Evolutionary conservation across 768 basidiomycete species (phyloP).

Genomic region (Podaxis sp.): DNA sequence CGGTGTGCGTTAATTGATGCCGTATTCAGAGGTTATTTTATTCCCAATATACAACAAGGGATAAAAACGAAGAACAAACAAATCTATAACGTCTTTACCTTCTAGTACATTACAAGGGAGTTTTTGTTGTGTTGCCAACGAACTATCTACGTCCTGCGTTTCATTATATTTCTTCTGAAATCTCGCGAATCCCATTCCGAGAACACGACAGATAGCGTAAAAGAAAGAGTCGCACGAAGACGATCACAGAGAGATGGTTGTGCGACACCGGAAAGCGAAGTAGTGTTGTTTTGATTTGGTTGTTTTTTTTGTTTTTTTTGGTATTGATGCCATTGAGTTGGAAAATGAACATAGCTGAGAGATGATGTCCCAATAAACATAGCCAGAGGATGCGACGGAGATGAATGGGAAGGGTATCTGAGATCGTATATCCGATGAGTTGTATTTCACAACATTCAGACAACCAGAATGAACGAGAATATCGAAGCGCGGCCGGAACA

Average conservation of each 20-base stretch:
- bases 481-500: not conserved
- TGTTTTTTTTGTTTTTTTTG: not conserved
- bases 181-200: not conserved
- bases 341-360: not conserved
- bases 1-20: too few relatives aligned
- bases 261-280: not conserved
- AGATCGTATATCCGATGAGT: not conserved
- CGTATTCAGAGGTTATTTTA: too few relatives aligned
- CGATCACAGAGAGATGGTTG: not conserved
- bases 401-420: slow-evolving; percentile 9
- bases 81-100: not conserved
- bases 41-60: not conserved
- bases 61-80: not conserved
- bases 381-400: slow-evolving; percentile 10
- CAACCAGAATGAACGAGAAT: slow-evolving; percentile 3
- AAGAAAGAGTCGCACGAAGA: not conserved
- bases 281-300: not conserved
- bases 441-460: not conserved
- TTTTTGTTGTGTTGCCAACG: not conserved
- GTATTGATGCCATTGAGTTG: not conserved
- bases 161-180: not conserved
- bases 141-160: not conserved
- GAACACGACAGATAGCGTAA: not conserved
- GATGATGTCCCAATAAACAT: slow-evolving; percentile 14
- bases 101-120: slow-evolving; percentile 10